Percentiles rank a stretch among this genome's conserved stretches.
These are phyloP conservation scores for Symbiodinium pilosum DNA, from an alignment of 73 alveolate species.

Conservation along the genomic window DNA sequence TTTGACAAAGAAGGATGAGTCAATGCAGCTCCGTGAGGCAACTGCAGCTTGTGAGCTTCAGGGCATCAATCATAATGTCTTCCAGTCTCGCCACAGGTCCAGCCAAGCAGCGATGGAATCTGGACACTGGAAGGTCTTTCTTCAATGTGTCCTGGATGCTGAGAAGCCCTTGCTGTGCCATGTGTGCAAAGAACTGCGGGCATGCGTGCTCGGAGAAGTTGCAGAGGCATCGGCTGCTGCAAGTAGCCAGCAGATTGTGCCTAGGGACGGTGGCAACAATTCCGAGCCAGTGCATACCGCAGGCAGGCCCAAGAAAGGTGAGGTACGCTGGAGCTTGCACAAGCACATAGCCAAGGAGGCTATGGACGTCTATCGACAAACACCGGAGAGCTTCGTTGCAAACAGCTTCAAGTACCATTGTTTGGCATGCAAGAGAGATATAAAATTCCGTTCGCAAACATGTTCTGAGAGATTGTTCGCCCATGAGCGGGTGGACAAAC, in stretches of 20 bases:
- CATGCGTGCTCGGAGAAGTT: neutral
- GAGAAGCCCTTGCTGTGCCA: neutral
- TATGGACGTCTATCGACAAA: neutral
- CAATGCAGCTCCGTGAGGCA: neutral
- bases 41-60: neutral
- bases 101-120: neutral
- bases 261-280: neutral
- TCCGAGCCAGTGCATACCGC: neutral
- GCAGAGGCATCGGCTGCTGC: neutral
- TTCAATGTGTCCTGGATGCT: neutral
- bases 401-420: neutral
- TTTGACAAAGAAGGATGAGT: neutral
- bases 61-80: neutral
- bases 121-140: neutral
- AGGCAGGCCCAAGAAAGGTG: neutral
- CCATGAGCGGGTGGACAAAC: neutral
- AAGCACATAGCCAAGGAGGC: neutral
- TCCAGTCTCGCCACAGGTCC: neutral
- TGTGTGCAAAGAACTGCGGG: neutral
- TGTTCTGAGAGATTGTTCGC: neutral
- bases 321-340: neutral
- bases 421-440: neutral
- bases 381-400: neutral
- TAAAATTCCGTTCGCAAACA: neutral
- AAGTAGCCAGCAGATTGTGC: neutral